Evolutionary conservation across 2,329 filamentous ascomycete species (phyloP).

Genomic region (Aspergillus phoenicis): DNA sequence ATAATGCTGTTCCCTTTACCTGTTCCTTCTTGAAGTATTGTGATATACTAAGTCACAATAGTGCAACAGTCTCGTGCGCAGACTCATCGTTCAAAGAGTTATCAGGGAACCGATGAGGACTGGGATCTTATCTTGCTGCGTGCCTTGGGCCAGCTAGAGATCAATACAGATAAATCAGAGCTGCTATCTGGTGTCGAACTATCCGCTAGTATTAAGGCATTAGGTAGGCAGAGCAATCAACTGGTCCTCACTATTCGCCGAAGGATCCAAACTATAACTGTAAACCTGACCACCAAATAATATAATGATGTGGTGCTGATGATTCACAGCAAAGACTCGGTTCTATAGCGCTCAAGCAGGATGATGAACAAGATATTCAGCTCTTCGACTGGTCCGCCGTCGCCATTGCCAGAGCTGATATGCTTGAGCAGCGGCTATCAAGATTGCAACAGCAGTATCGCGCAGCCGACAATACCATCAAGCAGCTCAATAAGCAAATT

Average conservation of each 20-base stretch:
- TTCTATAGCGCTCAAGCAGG: conserved; percentile 53
- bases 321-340: conserved; percentile 55
- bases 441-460: conserved; percentile 44
- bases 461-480: conserved; percentile 53
- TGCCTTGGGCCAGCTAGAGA: conserved; percentile 35
- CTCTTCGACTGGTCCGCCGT: conserved; percentile 60
- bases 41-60: conserved; percentile 26
- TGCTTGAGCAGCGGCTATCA: conserved; percentile 46
- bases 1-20: background rate
- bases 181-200: conserved; percentile 35
- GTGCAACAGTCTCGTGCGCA: conserved; percentile 42
- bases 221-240: conserved; percentile 34
- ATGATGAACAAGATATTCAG: conserved; percentile 58
- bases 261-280: conserved; percentile 53
- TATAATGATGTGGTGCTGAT: conserved; percentile 19
- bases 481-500: conserved; percentile 56
- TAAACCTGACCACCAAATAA: conserved; percentile 21
- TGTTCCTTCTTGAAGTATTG: background rate
- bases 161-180: conserved; percentile 19
- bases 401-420: conserved; percentile 49
- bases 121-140: conserved; percentile 42
- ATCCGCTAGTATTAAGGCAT: conserved; percentile 30
- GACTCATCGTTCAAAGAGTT: conserved; percentile 45
- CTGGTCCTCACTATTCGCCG: conserved; percentile 47
- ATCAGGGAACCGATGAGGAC: conserved; percentile 47